These are phyloP conservation scores for Naganishia onofrii DNA, from an alignment of 768 basidiomycete species.

Conservation along the genomic window DNA sequence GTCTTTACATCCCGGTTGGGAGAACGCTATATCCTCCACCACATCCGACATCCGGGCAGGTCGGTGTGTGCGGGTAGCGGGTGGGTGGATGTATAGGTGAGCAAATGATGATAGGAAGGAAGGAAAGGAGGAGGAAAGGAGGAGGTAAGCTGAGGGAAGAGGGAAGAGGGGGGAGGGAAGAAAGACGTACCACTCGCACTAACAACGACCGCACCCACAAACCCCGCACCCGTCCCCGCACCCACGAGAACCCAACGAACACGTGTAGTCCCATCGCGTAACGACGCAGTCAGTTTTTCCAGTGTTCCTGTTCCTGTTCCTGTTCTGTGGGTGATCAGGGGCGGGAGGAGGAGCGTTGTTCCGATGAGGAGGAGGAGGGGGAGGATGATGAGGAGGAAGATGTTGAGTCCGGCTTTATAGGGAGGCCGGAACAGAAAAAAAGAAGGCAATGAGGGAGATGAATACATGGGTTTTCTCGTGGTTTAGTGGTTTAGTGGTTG, in stretches of 20 bases:
- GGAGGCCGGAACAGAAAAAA: constrained; percentile 14
- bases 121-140: too few relatives aligned
- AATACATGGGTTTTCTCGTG: too few relatives aligned
- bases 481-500: too few relatives aligned
- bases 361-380: constrained; percentile 64
- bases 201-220: constrained; percentile 72
- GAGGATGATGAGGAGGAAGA: constrained; percentile 79
- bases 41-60: too few relatives aligned
- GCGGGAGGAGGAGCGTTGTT: constrained; percentile 17
- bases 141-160: too few relatives aligned
- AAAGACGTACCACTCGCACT: constrained; percentile 48
- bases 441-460: too few relatives aligned
- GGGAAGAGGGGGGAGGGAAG: too few relatives aligned
- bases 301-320: not conserved
- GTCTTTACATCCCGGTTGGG: constrained; percentile 84
- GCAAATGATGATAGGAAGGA: constrained; percentile 33
- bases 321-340: constrained; percentile 78
- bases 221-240: constrained; percentile 63
- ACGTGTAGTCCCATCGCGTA: constrained; percentile 71
- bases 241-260: constrained; percentile 79
- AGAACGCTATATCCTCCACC: too few relatives aligned
- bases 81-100: too few relatives aligned
- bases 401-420: constrained; percentile 72
- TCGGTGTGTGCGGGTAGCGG: too few relatives aligned
- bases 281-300: constrained; percentile 56